These are phyloP conservation scores for Sugiyamaella novakii DNA, from an alignment of 1,139 yeast genomes.

Conservation along the genomic window DNA sequence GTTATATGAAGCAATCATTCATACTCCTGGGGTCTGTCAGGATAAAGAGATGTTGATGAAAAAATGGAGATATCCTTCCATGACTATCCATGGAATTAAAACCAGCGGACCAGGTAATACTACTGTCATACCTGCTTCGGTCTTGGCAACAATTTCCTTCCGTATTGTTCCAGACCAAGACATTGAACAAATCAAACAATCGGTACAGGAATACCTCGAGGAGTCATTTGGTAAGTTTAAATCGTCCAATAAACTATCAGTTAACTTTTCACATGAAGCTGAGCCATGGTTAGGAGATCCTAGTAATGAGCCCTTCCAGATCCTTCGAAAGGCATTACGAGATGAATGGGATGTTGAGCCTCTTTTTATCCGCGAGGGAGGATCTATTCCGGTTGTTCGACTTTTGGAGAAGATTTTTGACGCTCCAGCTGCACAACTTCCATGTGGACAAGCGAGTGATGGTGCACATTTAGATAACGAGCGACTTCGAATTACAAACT, in stretches of 20 bases:
- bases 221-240: slow-evolving; percentile 50
- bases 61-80: slow-evolving; percentile 91
- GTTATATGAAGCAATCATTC: slow-evolving; percentile 63
- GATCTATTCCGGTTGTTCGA: slow-evolving; percentile 89
- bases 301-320: slow-evolving; percentile 66
- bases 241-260: slow-evolving; percentile 60
- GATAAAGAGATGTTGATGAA: slow-evolving; percentile 59
- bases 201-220: slow-evolving; percentile 52
- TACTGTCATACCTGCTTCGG: slow-evolving; percentile 85
- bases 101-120: slow-evolving; percentile 85
- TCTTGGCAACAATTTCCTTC: slow-evolving; percentile 74
- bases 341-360: slow-evolving; percentile 75
- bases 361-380: slow-evolving; percentile 89
- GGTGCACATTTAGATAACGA: slow-evolving; percentile 93
- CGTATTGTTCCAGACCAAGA: slow-evolving; percentile 91
- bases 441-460: slow-evolving; percentile 95
- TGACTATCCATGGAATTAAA: slow-evolving; percentile 82
- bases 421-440: slow-evolving; percentile 93
- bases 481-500: slow-evolving; percentile 73
- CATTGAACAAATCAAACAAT: slow-evolving; percentile 55
- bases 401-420: slow-evolving; percentile 76
- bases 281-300: slow-evolving; percentile 98
- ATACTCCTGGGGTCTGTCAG: slow-evolving; percentile 47
- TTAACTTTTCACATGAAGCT: slow-evolving; percentile 75
- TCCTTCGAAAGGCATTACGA: slow-evolving; percentile 60